Evolutionary conservation across 2,329 filamentous ascomycete species (phyloP).

Genomic region (Epichloe uncinata): DNA sequence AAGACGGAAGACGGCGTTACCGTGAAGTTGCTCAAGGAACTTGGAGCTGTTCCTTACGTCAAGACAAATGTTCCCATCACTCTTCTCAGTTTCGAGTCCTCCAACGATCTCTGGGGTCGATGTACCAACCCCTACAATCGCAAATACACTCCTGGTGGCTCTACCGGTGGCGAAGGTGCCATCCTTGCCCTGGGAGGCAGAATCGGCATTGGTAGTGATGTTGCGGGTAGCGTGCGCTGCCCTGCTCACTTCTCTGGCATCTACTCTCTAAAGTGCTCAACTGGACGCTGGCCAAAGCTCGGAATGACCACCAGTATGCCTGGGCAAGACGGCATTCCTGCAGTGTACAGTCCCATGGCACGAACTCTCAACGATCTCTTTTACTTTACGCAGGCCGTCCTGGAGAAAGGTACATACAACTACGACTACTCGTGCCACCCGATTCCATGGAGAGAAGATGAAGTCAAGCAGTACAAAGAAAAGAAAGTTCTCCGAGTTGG

Average conservation of each 20-base stretch:
- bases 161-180: slow-evolving; percentile 74
- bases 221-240: slow-evolving; percentile 75
- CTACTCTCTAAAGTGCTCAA: slow-evolving; percentile 76
- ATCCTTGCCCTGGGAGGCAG: slow-evolving; percentile 70
- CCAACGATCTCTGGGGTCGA: slow-evolving; percentile 66
- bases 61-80: slow-evolving; percentile 88
- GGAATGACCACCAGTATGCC: slow-evolving; percentile 81
- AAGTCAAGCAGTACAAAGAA: slow-evolving; percentile 43
- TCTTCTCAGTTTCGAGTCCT: slow-evolving; percentile 73
- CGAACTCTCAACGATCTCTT: slow-evolving; percentile 68
- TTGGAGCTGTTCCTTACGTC: slow-evolving; percentile 78
- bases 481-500: slow-evolving; percentile 59
- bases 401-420: slow-evolving; percentile 75
- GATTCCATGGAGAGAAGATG: slow-evolving; percentile 58
- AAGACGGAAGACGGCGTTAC: slow-evolving; percentile 54
- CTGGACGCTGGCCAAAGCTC: slow-evolving; percentile 78
- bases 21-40: slow-evolving; percentile 68
- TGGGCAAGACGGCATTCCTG: slow-evolving; percentile 79
- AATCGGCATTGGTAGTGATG: slow-evolving; percentile 83
- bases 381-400: slow-evolving; percentile 69
- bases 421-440: slow-evolving; percentile 82
- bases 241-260: slow-evolving; percentile 86
- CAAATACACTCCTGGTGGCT: slow-evolving; percentile 80
- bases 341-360: slow-evolving; percentile 87
- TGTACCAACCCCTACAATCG: slow-evolving; percentile 70